Base-by-base conservation (phyloP, 2,329 filamentous ascomycete species). In the Apiospora rasikravindrae region DNA sequence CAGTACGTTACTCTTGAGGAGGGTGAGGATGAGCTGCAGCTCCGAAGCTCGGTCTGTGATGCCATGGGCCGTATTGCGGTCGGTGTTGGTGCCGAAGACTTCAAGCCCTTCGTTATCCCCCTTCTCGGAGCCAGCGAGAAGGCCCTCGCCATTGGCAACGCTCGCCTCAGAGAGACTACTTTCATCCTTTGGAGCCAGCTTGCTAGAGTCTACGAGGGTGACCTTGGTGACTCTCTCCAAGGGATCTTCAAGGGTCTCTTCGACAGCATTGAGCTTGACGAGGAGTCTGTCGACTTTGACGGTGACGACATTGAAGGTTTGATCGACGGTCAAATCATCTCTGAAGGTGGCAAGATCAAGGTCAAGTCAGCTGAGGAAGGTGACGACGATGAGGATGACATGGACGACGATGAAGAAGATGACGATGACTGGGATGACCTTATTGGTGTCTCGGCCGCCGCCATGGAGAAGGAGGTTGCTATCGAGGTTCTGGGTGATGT, bases 111-210 rank as follows among this genome's bases (percentile, higher is more conserved):
- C 80, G 95, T 98, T 47, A 88, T 93, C 80, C 94, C 94, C 57
- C 88, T 98, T 72, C 98, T 99, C 93, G 89, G 92, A 78, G 93
- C 96, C 19, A 98, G 94, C 76, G 95, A 98, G 83, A 95, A 98
- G 83, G 95, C 93, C 71, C 88, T 98, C 2, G 88, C 93, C 77
- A 91, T 99, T 2, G 95, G 94, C 77, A 95, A 98, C 84, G 93
- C 95, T 57, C 90, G 95, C 72, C 90, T 98, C 69, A 94, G 95
- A 83, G 96, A 99, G 86, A 98, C 95, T 74, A 98, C 94, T 81
- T 99, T 98, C 85, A 97, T 98, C 74, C 88, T 99, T 71, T 99
- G 96, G 96, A 95, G 94, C 76, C 94, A 94, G 53, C 91, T 99
- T 80, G 93, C 96, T 74, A 97, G 97, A 86, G 94, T 98, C 13